These are phyloP conservation scores for Lentithecium fluviatile DNA, from an alignment of 495 filamentous ascomycete species.

Conservation along the genomic window DNA sequence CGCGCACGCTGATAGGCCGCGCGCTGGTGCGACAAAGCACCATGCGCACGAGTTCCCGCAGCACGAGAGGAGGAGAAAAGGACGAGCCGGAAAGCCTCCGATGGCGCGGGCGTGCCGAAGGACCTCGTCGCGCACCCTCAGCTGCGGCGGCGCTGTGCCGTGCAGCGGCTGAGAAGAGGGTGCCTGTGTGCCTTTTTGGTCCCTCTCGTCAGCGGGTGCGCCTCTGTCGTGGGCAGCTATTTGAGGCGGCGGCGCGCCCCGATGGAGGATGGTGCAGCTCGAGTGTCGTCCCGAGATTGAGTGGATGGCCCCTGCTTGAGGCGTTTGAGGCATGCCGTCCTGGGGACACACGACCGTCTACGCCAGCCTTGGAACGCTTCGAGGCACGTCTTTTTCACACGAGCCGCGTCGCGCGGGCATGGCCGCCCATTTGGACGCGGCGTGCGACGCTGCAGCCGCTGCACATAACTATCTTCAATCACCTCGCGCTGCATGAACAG, in stretches of 20 bases:
- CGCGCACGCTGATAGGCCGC: neutral
- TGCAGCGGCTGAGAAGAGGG: neutral
- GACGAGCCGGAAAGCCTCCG: neutral
- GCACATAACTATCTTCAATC: too few species aligned
- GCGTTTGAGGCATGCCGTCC: conserved; percentile 21
- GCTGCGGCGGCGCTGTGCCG: neutral
- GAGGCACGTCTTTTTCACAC: neutral
- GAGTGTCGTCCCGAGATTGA: conserved; percentile 14
- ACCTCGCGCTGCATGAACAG: too few species aligned
- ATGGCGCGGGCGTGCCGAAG: neutral
- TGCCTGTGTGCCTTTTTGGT: too few species aligned
- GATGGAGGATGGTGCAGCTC: conserved; percentile 15
- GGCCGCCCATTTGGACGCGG: too few species aligned
- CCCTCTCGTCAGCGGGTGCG: neutral
- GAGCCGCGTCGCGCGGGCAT: neutral
- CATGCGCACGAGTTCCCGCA: conserved; percentile 14
- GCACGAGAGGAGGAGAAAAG: neutral
- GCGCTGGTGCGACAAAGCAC: conserved; percentile 9
- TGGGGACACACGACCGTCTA: neutral
- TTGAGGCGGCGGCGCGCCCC: neutral
- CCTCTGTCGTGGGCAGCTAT: neutral
- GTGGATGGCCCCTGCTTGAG: conserved; percentile 6
- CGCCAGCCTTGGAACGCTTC: neutral
- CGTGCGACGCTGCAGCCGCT: too few species aligned
- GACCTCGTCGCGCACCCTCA: neutral